phyloP scores from a whole-genome alignment of 2,329 filamentous ascomycete genomes.

The Pseudocercospora musae region DNA sequence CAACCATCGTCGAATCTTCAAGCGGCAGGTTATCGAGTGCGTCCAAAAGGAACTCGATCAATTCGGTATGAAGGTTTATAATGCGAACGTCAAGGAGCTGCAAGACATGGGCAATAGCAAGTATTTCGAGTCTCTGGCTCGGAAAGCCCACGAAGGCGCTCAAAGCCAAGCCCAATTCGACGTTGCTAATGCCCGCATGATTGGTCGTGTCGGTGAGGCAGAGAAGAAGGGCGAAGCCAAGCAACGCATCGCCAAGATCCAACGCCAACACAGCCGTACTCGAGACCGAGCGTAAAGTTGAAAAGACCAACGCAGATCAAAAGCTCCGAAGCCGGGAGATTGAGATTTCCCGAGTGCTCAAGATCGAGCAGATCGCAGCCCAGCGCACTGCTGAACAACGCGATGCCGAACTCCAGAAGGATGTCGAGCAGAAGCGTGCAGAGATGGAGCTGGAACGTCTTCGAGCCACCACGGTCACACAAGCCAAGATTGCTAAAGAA shows the following conservation, averaged over 20 bases:
- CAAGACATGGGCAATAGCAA: slow-evolving; percentile 77
- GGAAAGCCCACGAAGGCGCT: slow-evolving; percentile 81
- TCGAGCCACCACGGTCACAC: slow-evolving; percentile 72
- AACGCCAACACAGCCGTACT: slow-evolving; percentile 79
- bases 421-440: slow-evolving; percentile 74
- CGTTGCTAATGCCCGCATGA: slow-evolving; percentile 56
- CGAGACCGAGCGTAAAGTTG: slow-evolving; percentile 79
- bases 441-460: slow-evolving; percentile 77
- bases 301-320: slow-evolving; percentile 74
- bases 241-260: slow-evolving; percentile 81
- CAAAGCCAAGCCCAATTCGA: slow-evolving; percentile 72
- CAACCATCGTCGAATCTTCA: slow-evolving; percentile 51
- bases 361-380: slow-evolving; percentile 72
- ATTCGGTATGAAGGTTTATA: slow-evolving; percentile 67
- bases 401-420: slow-evolving; percentile 76
- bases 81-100: slow-evolving; percentile 80
- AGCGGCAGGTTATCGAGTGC: slow-evolving; percentile 54
- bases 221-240: slow-evolving; percentile 76
- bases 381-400: slow-evolving; percentile 68
- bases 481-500: slow-evolving; percentile 63
- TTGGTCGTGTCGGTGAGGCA: slow-evolving; percentile 72
- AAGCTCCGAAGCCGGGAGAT: slow-evolving; percentile 71
- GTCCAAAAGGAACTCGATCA: slow-evolving; percentile 77
- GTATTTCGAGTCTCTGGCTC: slow-evolving; percentile 77
- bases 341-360: slow-evolving; percentile 68